These are phyloP conservation scores for Prunus padus DNA, from an alignment of 306 rosid genomes.

Conservation along the genomic window DNA sequence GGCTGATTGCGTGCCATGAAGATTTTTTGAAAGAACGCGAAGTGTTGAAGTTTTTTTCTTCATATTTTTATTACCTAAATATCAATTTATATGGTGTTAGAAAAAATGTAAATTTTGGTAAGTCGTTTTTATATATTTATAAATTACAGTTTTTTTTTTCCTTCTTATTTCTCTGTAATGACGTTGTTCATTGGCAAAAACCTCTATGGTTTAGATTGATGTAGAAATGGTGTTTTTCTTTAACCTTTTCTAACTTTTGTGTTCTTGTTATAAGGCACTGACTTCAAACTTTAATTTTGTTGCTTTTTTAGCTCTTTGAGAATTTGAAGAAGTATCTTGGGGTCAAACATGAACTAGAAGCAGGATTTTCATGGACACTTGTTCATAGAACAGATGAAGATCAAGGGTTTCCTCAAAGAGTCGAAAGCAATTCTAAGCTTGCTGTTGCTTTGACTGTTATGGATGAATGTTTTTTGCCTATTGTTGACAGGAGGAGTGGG, in stretches of 20 bases:
- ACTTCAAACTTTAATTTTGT: constrained; percentile 15
- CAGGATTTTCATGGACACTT: constrained; percentile 91
- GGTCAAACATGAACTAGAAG: constrained; percentile 85
- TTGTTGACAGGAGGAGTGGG: constrained; percentile 95
- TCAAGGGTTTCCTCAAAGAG: constrained; percentile 70
- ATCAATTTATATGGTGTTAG: not conserved
- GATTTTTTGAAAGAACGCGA: not conserved
- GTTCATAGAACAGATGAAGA: constrained; percentile 74
- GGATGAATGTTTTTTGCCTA: constrained; percentile 97
- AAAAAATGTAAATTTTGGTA: not conserved
- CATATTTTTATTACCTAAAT: not conserved
- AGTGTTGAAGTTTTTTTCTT: not conserved
- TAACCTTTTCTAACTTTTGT: constrained; percentile 4
- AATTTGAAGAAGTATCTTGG: constrained; percentile 84
- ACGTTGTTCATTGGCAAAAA: not conserved
- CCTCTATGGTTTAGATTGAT: not conserved
- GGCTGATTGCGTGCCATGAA: not conserved
- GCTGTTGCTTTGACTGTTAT: constrained; percentile 91
- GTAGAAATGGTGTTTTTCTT: not conserved
- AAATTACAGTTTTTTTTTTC: not conserved
- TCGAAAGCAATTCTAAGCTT: constrained; percentile 88
- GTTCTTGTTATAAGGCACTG: not conserved
- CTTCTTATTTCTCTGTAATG: not conserved
- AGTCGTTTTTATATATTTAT: not conserved
- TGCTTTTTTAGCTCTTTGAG: constrained; percentile 72